A percentile compares a stretch with the other conserved stretches of the same genome.
These are phyloP conservation scores for Coniochaeta ligniaria DNA, from an alignment of 2,329 filamentous ascomycete species.

Conservation along the genomic window DNA sequence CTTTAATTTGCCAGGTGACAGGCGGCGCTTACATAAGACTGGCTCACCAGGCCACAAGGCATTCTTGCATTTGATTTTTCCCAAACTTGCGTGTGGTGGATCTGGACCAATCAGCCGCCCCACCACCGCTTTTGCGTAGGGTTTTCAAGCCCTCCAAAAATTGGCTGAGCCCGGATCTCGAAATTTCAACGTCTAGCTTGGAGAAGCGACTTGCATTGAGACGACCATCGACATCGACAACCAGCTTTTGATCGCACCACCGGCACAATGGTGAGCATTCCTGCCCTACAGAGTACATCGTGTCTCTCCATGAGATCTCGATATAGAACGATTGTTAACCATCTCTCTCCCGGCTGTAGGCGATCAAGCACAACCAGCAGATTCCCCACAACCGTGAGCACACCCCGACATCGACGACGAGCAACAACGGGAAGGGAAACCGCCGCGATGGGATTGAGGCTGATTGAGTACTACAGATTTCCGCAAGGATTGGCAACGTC, in stretches of 20 bases:
- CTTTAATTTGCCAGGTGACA: not conserved
- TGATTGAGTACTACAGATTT: constrained; percentile 60
- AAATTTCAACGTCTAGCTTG: constrained; percentile 20
- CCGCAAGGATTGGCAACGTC: constrained; percentile 99
- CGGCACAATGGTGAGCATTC: constrained; percentile 44
- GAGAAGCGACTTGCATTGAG: constrained; percentile 11
- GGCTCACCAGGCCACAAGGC: not conserved
- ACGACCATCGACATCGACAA: constrained; percentile 14
- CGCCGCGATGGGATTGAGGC: constrained; percentile 20
- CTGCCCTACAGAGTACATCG: constrained; percentile 4
- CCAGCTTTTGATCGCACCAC: constrained; percentile 40
- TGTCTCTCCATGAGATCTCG: not conserved
- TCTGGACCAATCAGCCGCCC: constrained; percentile 4
- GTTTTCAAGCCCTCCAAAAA: constrained; percentile 36
- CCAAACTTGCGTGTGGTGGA: not conserved
- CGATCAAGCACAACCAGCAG: constrained; percentile 99
- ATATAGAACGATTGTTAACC: constrained; percentile 21
- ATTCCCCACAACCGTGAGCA: constrained; percentile 88
- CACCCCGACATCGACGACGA: constrained; percentile 16
- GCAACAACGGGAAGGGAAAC: constrained; percentile 10
- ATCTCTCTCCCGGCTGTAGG: constrained; percentile 42
- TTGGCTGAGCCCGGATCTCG: constrained; percentile 27
- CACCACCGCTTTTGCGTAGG: constrained; percentile 24
- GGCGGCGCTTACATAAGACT: not conserved
- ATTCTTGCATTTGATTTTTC: not conserved